phyloP scores from a whole-genome alignment of 2,329 filamentous ascomycete species.

The Aspergillus jensenii region DNA sequence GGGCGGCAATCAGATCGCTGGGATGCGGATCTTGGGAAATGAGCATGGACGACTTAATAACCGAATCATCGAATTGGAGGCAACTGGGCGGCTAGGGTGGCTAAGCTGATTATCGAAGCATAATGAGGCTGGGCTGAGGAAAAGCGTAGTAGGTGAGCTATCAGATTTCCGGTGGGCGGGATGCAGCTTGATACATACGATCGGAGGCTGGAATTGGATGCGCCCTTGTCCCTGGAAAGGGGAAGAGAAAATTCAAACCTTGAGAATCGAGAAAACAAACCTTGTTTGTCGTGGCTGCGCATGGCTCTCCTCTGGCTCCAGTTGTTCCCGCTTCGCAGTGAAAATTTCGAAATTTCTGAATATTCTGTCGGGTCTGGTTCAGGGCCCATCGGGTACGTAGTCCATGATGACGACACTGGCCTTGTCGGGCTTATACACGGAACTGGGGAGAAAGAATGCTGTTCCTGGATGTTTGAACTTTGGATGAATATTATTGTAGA shows the following conservation, averaged over 20 bases:
- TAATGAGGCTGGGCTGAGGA: not conserved
- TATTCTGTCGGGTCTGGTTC: too few relatives aligned
- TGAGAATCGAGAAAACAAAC: not conserved
- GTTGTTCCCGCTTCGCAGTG: not conserved
- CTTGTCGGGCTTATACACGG: not conserved
- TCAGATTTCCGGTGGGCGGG: slow-evolving; percentile 5
- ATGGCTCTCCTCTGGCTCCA: not conserved
- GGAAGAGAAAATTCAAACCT: not conserved
- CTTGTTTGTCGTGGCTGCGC: not conserved
- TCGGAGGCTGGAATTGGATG: slow-evolving; percentile 3
- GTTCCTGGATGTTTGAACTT: not conserved
- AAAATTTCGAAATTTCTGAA: not conserved
- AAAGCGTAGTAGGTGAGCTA: slow-evolving; percentile 3
- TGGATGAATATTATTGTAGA: not conserved
- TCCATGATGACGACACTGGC: slow-evolving; percentile 3
- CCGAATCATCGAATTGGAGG: not conserved
- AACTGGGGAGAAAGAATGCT: not conserved
- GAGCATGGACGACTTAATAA: not conserved
- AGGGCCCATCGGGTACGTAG: slow-evolving; percentile 10
- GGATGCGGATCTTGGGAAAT: not conserved
- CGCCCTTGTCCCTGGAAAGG: not conserved
- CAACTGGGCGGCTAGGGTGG: not conserved
- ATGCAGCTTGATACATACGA: slow-evolving; percentile 12
- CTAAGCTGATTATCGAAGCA: not conserved
- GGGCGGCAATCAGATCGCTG: slow-evolving; percentile 1